These are phyloP conservation scores for Pilobolus umbonatus DNA, from an alignment of 192 early-diverging fungal genomes.

Conservation along the genomic window DNA sequence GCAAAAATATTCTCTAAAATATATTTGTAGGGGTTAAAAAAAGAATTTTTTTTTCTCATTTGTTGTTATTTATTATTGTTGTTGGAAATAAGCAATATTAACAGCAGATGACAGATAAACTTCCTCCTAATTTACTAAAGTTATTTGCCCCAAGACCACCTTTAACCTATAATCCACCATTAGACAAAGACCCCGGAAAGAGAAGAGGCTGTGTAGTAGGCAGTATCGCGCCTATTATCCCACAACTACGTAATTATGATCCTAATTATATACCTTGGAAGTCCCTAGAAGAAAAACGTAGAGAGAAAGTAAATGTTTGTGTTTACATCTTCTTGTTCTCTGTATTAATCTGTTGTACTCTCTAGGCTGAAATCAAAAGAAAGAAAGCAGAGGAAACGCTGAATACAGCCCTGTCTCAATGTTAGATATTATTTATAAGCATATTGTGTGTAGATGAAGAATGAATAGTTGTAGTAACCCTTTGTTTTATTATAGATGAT, in stretches of 20 bases:
- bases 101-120: conserved; percentile 42
- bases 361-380: conserved; percentile 50
- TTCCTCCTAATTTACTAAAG: conserved; percentile 67
- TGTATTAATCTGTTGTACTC: neutral
- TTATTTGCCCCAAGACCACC: conserved; percentile 83
- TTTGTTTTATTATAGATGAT: conserved; percentile 49
- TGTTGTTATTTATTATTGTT: conserved; percentile 3
- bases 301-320: conserved; percentile 50
- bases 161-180: conserved; percentile 55
- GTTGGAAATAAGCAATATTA: neutral
- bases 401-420: conserved; percentile 45
- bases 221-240: conserved; percentile 58
- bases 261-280: conserved; percentile 67
- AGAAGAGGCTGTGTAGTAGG: conserved; percentile 46
- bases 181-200: conserved; percentile 61
- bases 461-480: neutral
- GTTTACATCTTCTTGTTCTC: conserved; percentile 9
- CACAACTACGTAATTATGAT: conserved; percentile 53
- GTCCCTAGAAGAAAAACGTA: conserved; percentile 62
- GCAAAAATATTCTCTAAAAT: too few species aligned
- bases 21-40: too few species aligned
- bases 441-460: neutral
- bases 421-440: conserved; percentile 26
- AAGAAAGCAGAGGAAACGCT: conserved; percentile 58
- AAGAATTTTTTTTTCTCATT: conserved; percentile 3